phyloP scores from a whole-genome alignment of 495 filamentous ascomycete genomes.

The Penicillium ucsense region DNA sequence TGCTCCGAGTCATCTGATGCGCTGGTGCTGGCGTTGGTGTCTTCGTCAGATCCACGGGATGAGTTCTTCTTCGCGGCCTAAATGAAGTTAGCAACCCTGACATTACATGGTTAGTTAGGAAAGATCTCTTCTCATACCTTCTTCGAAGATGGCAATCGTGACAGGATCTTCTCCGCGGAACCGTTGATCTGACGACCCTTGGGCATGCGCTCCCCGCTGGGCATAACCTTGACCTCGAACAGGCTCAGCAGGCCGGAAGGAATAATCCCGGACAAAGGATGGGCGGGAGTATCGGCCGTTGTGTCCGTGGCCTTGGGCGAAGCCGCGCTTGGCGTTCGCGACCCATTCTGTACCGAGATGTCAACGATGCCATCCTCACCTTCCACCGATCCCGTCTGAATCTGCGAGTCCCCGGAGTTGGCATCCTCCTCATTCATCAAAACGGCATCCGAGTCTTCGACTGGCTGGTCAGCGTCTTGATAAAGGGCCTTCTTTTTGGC shows the following conservation, averaged over 20 bases:
- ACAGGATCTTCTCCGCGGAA: conserved; percentile 44
- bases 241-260: conserved; percentile 51
- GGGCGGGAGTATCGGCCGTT: conserved; percentile 1
- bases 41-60: conserved; percentile 4
- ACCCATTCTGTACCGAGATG: conserved; percentile 67
- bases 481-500: conserved; percentile 15
- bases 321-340: conserved; percentile 19
- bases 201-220: conserved; percentile 29
- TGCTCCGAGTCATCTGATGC: conserved; percentile 9
- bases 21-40: conserved; percentile 7
- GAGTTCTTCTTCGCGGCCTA: background rate
- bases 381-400: conserved; percentile 68
- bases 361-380: conserved; percentile 89
- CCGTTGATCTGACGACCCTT: conserved; percentile 52
- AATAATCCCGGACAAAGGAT: conserved; percentile 37
- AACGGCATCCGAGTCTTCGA: conserved; percentile 64
- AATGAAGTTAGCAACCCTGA: background rate
- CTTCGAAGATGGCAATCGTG: conserved; percentile 29
- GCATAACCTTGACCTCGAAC: conserved; percentile 59
- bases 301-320: conserved; percentile 10
- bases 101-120: background rate
- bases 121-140: background rate
- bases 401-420: conserved; percentile 57
- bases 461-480: conserved; percentile 15
- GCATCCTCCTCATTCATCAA: conserved; percentile 65